These are phyloP conservation scores for Mortierella sp. DNA, from an alignment of 371 early-diverging fungal genomes.

Conservation along the genomic window DNA sequence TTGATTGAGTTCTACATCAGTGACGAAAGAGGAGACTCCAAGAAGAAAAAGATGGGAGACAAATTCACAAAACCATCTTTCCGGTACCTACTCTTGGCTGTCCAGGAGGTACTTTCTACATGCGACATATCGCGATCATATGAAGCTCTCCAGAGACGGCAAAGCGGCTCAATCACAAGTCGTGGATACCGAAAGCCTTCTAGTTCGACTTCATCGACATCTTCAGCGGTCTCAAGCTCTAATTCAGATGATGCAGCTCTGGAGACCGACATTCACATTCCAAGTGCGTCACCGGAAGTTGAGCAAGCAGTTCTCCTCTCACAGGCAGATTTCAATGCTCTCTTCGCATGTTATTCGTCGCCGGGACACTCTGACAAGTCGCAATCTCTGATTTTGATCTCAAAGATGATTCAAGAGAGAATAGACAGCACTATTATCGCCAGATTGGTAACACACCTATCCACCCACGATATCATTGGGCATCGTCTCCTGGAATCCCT, in stretches of 20 bases:
- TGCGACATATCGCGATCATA: constrained; percentile 50
- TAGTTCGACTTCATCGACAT: constrained; percentile 29
- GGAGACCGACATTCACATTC: constrained; percentile 10
- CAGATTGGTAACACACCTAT: constrained; percentile 35
- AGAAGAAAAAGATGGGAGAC: constrained; percentile 60
- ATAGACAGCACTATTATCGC: constrained; percentile 38
- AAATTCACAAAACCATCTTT: constrained; percentile 60
- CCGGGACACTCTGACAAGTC: constrained; percentile 16
- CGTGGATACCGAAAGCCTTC: constrained; percentile 21
- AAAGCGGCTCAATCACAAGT: constrained; percentile 1
- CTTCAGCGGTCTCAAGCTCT: constrained; percentile 33
- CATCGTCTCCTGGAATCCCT: constrained; percentile 31
- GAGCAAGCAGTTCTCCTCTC: constrained; percentile 24
- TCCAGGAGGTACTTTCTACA: constrained; percentile 39
- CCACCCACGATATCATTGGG: constrained; percentile 23
- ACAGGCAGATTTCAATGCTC: constrained; percentile 28
- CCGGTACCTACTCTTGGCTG: constrained; percentile 46
- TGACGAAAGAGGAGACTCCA: constrained; percentile 50
- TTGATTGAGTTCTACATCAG: constrained; percentile 56
- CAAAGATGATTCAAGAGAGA: constrained; percentile 48
- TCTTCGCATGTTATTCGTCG: constrained; percentile 23
- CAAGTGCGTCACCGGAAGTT: constrained; percentile 25
- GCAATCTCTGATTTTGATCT: constrained; percentile 14
- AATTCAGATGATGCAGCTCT: constrained; percentile 24
- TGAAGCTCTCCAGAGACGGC: constrained; percentile 15